Conservation (phyloP, 371 early-diverging fungal genomes). For the Blakeslea trispora region DNA sequence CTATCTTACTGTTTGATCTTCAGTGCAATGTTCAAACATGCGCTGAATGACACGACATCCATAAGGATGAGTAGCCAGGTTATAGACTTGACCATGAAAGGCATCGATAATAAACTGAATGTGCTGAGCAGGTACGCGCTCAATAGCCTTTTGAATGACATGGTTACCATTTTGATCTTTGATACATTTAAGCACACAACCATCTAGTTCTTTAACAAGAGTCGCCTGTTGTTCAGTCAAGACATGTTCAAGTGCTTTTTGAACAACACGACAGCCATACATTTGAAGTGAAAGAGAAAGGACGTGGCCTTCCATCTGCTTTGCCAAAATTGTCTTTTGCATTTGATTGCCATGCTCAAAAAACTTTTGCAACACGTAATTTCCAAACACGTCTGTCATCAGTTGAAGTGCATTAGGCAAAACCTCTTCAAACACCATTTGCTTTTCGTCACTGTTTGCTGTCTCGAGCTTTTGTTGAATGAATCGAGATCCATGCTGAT, state of each 20-base stretch:
- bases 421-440: slow-evolving; percentile 96
- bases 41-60: slow-evolving; percentile 99
- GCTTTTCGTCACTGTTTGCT: slow-evolving; percentile 91
- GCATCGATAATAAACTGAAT: slow-evolving; percentile 96
- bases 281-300: slow-evolving; percentile 95
- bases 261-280: slow-evolving; percentile 99
- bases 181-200: slow-evolving; percentile 95
- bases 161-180: slow-evolving; percentile 99
- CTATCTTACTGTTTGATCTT: slow-evolving; percentile 78
- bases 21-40: slow-evolving; percentile 98
- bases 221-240: slow-evolving; percentile 85
- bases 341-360: slow-evolving; percentile 93
- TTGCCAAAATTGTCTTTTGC: slow-evolving; percentile 87
- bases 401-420: slow-evolving; percentile 90
- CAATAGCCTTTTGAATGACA: slow-evolving; percentile 99
- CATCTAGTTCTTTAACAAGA: slow-evolving; percentile 92
- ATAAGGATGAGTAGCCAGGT: slow-evolving; percentile 98
- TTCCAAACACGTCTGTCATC: slow-evolving; percentile 99
- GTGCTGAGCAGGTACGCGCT: slow-evolving; percentile 92
- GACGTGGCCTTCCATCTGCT: slow-evolving; percentile 95
- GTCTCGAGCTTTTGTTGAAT: slow-evolving; percentile 99
- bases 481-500: slow-evolving; percentile 99
- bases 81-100: slow-evolving; percentile 96
- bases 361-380: slow-evolving; percentile 99
- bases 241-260: slow-evolving; percentile 98